Conservation (phyloP, 202 grass and related monocot genomes). For the Hordeum pubiflorum region DNA sequence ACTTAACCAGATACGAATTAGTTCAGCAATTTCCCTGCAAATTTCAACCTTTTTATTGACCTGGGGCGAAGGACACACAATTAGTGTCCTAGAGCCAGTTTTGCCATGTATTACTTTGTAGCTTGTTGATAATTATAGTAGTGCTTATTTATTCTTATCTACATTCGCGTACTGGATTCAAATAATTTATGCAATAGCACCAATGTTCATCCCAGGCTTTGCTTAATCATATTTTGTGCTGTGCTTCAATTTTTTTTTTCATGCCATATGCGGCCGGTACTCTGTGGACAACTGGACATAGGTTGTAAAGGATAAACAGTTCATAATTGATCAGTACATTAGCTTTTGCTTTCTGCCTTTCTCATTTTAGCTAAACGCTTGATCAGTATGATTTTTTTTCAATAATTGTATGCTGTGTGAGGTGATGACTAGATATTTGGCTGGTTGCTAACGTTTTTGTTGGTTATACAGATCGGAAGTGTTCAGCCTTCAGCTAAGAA, state of each 20-base stretch:
- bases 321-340: background rate
- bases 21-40: background rate
- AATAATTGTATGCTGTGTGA: background rate
- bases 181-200: background rate
- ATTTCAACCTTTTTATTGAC: background rate
- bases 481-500: constrained; percentile 65
- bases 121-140: background rate
- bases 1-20: background rate
- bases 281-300: background rate
- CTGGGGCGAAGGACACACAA: background rate
- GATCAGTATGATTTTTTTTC: background rate
- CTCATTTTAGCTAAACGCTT: background rate
- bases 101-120: background rate
- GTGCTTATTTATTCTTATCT: background rate
- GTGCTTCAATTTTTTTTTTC: background rate
- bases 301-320: background rate
- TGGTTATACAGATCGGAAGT: constrained; percentile 38
- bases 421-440: background rate
- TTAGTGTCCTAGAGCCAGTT: background rate
- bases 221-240: background rate
- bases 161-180: background rate
- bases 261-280: background rate
- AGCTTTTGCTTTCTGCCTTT: background rate
- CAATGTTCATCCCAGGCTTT: background rate
- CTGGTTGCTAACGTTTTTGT: constrained; percentile 7